phyloP scores from a whole-genome alignment of 1,284 basidiomycete genomes.

The Anthracocystis walkeri region DNA sequence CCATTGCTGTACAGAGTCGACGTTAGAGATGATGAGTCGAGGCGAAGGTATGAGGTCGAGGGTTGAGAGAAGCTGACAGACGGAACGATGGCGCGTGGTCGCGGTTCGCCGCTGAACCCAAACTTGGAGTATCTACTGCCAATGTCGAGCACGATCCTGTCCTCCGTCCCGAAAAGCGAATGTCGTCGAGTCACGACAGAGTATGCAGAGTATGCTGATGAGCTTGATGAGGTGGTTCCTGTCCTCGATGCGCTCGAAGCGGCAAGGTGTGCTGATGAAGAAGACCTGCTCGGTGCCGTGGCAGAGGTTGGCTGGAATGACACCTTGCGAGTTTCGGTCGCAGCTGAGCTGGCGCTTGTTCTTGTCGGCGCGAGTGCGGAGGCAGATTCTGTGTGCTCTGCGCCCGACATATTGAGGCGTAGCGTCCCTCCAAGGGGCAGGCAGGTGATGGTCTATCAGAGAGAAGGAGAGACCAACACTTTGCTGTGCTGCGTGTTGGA shows the following conservation, averaged over 20 bases:
- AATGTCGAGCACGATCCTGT: constrained; percentile 63
- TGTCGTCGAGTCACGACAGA: constrained; percentile 43
- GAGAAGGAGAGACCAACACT: constrained; percentile 30
- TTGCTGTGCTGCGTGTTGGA: constrained; percentile 3
- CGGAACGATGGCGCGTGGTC: constrained; percentile 57
- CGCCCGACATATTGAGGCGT: constrained; percentile 14
- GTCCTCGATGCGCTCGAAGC: constrained; percentile 9
- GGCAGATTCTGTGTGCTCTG: constrained; percentile 2
- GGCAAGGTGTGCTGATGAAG: constrained; percentile 18
- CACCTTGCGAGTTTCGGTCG: constrained; percentile 33
- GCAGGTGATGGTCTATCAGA: constrained; percentile 5
- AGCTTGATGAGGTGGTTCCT: constrained; percentile 4
- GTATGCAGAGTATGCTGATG: constrained; percentile 29
- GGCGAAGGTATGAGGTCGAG: constrained; percentile 33
- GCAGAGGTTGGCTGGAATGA: constrained; percentile 27
- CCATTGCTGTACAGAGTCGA: constrained; percentile 17
- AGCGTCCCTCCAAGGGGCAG: not conserved
- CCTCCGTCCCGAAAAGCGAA: constrained; percentile 58
- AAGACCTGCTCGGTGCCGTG: constrained; percentile 19
- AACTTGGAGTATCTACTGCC: constrained; percentile 61
- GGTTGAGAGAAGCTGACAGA: constrained; percentile 69
- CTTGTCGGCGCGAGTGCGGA: not conserved
- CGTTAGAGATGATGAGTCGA: constrained; percentile 3
- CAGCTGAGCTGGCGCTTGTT: constrained; percentile 7
- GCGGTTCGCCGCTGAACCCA: constrained; percentile 62